Conservation (phyloP, 495 filamentous ascomycete genomes). For the Aspergillus cavernicola region DNA sequence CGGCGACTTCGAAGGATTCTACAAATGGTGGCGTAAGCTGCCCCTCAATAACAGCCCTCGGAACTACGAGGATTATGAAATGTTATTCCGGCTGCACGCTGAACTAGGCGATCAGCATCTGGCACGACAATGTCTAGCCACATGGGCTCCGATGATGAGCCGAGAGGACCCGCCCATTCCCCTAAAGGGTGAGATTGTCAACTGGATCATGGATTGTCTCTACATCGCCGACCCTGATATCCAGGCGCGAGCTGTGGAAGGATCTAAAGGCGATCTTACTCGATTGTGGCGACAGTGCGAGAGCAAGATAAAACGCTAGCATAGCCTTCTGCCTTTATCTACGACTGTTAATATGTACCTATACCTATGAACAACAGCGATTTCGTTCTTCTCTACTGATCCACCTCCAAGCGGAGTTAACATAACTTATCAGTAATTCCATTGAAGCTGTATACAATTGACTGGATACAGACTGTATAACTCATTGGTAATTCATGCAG, state of each 20-base stretch:
- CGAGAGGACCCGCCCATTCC: conserved; percentile 52
- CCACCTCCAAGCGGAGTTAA: not conserved
- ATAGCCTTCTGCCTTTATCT: not conserved
- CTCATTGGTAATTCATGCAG: not conserved
- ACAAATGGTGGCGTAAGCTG: conserved; percentile 57
- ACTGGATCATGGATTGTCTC: conserved; percentile 48
- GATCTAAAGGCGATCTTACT: conserved; percentile 19
- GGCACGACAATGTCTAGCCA: conserved; percentile 47
- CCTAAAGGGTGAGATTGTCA: conserved; percentile 37
- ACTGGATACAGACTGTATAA: not conserved
- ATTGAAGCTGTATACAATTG: not conserved
- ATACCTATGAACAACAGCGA: not conserved
- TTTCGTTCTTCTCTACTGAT: not conserved
- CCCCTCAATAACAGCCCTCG: conserved; percentile 47
- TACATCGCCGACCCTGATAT: conserved; percentile 48
- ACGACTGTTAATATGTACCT: not conserved
- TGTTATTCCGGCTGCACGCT: conserved; percentile 51
- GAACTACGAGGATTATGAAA: conserved; percentile 51
- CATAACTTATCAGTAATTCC: not conserved
- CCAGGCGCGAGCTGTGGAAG: conserved; percentile 21
- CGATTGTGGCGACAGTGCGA: conserved; percentile 31
- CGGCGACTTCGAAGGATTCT: conserved; percentile 53
- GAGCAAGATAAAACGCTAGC: not conserved
- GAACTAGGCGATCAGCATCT: conserved; percentile 40
- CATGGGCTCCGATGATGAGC: conserved; percentile 54